phyloP scores from a whole-genome alignment of 768 basidiomycete species.

The Daedaleopsis sinensis region DNA sequence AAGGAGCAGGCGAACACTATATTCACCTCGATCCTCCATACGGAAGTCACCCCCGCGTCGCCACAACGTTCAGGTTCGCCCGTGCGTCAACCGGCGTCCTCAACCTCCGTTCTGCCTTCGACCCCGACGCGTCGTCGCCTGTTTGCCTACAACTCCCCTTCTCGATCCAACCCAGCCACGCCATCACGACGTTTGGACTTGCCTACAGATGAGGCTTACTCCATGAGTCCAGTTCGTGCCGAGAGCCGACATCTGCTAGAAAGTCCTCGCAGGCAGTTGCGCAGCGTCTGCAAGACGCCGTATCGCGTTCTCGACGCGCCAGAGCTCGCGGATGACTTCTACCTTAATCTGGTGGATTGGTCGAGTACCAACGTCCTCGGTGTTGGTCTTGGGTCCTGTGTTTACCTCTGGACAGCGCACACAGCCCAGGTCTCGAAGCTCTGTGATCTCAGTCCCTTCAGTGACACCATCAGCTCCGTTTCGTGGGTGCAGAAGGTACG shows the following conservation, averaged over 20 bases:
- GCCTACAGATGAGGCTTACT: conserved; percentile 87
- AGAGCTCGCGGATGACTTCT: conserved; percentile 97
- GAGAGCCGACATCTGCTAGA: conserved; percentile 83
- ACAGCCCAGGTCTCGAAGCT: conserved; percentile 92
- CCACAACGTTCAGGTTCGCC: conserved; percentile 66
- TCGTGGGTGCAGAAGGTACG: conserved; percentile 87
- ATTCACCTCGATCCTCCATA: conserved; percentile 75
- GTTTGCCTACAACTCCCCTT: conserved; percentile 69
- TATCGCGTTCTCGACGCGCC: conserved; percentile 97
- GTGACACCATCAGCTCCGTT: conserved; percentile 83
- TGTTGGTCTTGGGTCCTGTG: conserved; percentile 88
- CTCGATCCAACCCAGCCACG: conserved; percentile 50
- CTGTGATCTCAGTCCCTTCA: conserved; percentile 69
- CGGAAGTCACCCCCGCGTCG: conserved; percentile 75
- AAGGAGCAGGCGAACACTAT: conserved; percentile 84
- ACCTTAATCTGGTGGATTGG: conserved; percentile 98
- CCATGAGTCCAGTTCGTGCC: conserved; percentile 85
- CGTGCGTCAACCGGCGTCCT: conserved; percentile 32
- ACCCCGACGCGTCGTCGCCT: conserved; percentile 59
- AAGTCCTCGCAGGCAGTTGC: conserved; percentile 77
- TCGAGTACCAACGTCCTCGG: conserved; percentile 93
- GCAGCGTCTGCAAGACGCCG: conserved; percentile 90
- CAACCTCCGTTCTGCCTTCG: conserved; percentile 37
- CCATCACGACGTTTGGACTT: conserved; percentile 73
- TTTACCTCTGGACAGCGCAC: conserved; percentile 97